phyloP scores from a whole-genome alignment of 352 stramenopile species.

The Pythium sukuiense region DNA sequence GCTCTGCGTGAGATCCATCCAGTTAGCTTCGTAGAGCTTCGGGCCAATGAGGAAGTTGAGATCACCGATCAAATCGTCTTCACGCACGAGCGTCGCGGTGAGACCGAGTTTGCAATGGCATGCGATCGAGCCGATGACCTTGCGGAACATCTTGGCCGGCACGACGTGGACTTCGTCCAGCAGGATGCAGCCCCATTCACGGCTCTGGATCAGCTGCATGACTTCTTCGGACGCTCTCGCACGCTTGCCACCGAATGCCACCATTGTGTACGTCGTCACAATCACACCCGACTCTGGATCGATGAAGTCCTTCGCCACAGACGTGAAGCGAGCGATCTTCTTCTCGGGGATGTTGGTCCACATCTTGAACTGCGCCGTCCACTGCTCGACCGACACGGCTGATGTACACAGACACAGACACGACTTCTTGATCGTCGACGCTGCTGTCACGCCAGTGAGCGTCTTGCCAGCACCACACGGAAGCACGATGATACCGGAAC shows the following conservation, averaged over 20 bases:
- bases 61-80: constrained; percentile 99
- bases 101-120: constrained; percentile 98
- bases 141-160: constrained; percentile 98
- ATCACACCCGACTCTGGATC: constrained; percentile 89
- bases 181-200: constrained; percentile 98
- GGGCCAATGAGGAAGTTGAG: constrained; percentile 99
- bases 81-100: constrained; percentile 98
- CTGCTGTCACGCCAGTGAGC: constrained; percentile 93
- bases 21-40: constrained; percentile 97
- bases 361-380: constrained; percentile 98
- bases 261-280: constrained; percentile 98
- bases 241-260: constrained; percentile 92
- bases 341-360: constrained; percentile 94
- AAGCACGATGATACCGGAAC: constrained; percentile 99
- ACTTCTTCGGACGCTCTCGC: constrained; percentile 91
- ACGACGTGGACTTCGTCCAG: constrained; percentile 98
- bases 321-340: constrained; percentile 86
- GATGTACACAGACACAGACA: constrained; percentile 98
- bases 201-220: constrained; percentile 95
- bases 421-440: constrained; percentile 97
- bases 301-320: constrained; percentile 81
- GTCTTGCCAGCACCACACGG: constrained; percentile 95
- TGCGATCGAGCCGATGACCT: constrained; percentile 92
- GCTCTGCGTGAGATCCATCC: constrained; percentile 98
- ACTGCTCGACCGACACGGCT: constrained; percentile 97